These are phyloP conservation scores for Adansonia gregorii DNA, from an alignment of 441 rosid species.

Conservation along the genomic window DNA sequence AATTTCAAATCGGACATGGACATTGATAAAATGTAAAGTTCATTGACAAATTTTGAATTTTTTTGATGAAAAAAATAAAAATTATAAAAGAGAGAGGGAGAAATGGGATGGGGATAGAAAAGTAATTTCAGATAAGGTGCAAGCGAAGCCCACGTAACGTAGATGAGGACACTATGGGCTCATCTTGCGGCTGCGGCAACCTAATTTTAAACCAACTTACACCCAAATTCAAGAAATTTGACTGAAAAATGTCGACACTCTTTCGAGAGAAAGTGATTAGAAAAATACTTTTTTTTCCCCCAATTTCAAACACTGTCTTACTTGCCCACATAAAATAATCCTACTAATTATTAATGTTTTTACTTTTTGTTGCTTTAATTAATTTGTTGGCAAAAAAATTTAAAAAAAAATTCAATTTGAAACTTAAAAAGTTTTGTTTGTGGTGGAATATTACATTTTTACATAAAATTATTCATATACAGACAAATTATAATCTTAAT, in stretches of 20 bases:
- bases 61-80: no score
- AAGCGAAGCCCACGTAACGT: background rate
- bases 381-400: no score
- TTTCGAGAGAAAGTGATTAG: background rate
- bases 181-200: background rate
- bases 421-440: background rate
- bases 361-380: no score
- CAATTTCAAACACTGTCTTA: background rate
- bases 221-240: background rate
- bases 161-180: conserved; percentile 54
- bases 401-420: background rate
- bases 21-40: background rate
- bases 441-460: background rate
- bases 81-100: background rate
- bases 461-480: no score
- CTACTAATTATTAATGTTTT: no score
- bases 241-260: conserved; percentile 47
- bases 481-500: no score
- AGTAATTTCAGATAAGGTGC: conserved; percentile 20
- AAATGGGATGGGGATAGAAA: conserved; percentile 5
- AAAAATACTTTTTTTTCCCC: background rate
- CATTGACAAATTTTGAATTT: background rate
- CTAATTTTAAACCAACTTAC: background rate
- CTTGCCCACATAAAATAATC: background rate
- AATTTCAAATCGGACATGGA: no score